These are phyloP conservation scores for Eremothecium sinecaudum DNA, from an alignment of 1,139 yeast genomes.

Conservation along the genomic window DNA sequence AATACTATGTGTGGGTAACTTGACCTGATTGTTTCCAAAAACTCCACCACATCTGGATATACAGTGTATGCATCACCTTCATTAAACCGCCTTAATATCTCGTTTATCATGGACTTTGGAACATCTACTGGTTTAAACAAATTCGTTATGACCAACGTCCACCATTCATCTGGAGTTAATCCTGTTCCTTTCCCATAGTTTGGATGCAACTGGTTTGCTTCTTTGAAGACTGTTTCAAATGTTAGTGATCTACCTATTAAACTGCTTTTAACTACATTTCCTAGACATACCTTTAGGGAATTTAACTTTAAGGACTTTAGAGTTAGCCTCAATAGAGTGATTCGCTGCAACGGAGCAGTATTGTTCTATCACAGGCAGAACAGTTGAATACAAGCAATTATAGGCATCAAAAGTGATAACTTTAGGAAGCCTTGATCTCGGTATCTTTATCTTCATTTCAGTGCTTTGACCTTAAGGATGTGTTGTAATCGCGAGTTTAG, in stretches of 20 bases:
- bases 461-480: no score
- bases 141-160: slow-evolving; percentile 43
- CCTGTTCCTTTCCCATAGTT: slow-evolving; percentile 46
- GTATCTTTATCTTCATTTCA: no score
- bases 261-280: neutral
- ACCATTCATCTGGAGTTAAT: slow-evolving; percentile 43
- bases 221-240: slow-evolving; percentile 22
- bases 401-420: slow-evolving; percentile 59
- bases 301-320: slow-evolving; percentile 23
- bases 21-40: slow-evolving; percentile 33
- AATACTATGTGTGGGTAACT: slow-evolving; percentile 33
- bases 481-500: no score
- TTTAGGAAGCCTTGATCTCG: slow-evolving; percentile 34
- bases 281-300: slow-evolving; percentile 22
- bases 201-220: slow-evolving; percentile 37
- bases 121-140: slow-evolving; percentile 33
- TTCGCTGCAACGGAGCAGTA: slow-evolving; percentile 40
- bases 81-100: slow-evolving; percentile 40
- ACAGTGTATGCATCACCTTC: slow-evolving; percentile 44
- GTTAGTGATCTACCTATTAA: slow-evolving; percentile 1
- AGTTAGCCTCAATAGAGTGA: slow-evolving; percentile 38
- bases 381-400: slow-evolving; percentile 54
- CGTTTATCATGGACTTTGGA: slow-evolving; percentile 29
- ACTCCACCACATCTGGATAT: slow-evolving; percentile 45
- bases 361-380: slow-evolving; percentile 43